Evolutionary conservation across 1,284 basidiomycete genomes (phyloP).

Genomic region (Trametes polyzona): DNA sequence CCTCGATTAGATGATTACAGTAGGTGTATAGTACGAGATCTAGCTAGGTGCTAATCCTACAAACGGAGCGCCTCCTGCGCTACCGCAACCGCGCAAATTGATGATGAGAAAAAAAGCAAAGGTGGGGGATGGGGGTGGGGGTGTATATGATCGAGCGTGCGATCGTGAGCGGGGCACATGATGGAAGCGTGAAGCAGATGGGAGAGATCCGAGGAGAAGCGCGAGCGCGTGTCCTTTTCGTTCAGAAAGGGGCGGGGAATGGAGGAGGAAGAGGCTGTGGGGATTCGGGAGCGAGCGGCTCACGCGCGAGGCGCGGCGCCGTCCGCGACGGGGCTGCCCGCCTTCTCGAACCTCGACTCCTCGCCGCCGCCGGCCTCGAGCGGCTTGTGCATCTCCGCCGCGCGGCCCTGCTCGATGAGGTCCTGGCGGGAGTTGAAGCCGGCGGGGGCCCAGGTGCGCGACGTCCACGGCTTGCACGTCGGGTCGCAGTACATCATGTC

Average conservation of each 20-base stretch:
- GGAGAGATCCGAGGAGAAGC: too few species aligned
- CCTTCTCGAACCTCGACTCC: constrained; percentile 21
- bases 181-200: too few species aligned
- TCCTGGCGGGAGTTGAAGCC: constrained; percentile 51
- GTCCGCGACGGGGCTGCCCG: not conserved
- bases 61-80: too few species aligned
- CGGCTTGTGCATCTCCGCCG: constrained; percentile 38
- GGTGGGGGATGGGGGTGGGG: too few species aligned
- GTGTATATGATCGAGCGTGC: too few species aligned
- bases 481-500: constrained; percentile 80
- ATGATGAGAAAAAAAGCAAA: too few species aligned
- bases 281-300: not conserved
- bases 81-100: too few species aligned
- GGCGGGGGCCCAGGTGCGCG: constrained; percentile 55
- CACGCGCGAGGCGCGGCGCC: not conserved
- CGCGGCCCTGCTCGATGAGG: constrained; percentile 41
- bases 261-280: not conserved
- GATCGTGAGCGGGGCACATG: too few species aligned
- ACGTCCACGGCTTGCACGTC: constrained; percentile 70
- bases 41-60: too few species aligned
- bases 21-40: too few species aligned
- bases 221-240: too few species aligned
- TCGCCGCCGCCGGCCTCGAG: constrained; percentile 26
- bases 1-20: too few species aligned
- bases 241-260: not conserved